Conservation (phyloP, 2,329 filamentous ascomycete genomes). For the Hawksworthiomyces lignivorus region DNA sequence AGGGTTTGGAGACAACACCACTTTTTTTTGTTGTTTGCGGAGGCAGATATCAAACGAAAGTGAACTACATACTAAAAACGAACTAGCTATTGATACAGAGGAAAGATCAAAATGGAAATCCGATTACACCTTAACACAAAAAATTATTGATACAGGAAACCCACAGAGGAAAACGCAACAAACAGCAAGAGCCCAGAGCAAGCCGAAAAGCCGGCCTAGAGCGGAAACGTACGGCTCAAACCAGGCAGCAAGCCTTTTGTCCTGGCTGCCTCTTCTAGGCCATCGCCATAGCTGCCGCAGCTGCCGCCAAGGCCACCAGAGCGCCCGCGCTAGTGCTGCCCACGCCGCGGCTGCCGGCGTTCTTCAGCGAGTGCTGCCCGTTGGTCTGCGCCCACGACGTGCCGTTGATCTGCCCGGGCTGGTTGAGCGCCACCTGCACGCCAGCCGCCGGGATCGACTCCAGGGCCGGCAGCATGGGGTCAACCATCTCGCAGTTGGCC, state of each 20-base stretch:
- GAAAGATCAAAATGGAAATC: no score
- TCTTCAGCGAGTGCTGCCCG: constrained; percentile 3
- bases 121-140: no score
- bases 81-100: no score
- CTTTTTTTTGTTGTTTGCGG: no score
- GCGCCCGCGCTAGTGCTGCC: background rate
- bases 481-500: constrained; percentile 19
- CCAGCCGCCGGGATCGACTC: constrained; percentile 12
- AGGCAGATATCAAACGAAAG: no score
- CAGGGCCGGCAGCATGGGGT: constrained; percentile 18
- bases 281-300: background rate
- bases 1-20: no score
- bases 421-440: constrained; percentile 14
- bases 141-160: no score
- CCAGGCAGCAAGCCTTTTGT: background rate
- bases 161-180: no score
- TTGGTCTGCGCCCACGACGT: constrained; percentile 11
- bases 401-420: constrained; percentile 10
- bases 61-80: no score
- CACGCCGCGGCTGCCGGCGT: background rate
- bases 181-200: no score
- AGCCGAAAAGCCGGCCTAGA: no score
- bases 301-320: background rate
- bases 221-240: no score
- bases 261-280: background rate